Percentiles rank a stretch among this genome's conserved stretches.
These are phyloP conservation scores for Castanea crenata DNA, from an alignment of 306 rosid species.

Conservation along the genomic window DNA sequence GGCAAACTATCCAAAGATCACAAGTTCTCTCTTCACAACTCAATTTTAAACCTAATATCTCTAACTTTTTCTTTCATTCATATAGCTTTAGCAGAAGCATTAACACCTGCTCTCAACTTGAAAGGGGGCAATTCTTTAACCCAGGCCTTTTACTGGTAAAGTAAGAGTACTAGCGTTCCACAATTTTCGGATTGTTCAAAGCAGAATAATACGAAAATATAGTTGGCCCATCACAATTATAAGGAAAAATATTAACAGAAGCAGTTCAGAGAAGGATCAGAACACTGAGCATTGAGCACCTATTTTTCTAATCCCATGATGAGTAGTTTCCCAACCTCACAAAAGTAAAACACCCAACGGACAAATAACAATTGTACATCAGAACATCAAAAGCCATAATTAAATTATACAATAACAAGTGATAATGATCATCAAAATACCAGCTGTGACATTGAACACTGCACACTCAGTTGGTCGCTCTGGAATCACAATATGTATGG, in stretches of 20 bases:
- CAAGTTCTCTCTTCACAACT: neutral
- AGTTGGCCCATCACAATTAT: neutral
- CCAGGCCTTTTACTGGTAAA: neutral
- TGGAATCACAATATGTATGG: conserved; percentile 85
- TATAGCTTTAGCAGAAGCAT: neutral
- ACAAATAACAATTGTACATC: neutral
- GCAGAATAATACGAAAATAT: neutral
- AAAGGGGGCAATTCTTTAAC: neutral
- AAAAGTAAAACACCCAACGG: neutral
- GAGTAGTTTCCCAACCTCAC: neutral
- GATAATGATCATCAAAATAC: conserved; percentile 43
- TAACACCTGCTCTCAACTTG: neutral
- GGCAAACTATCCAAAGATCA: neutral
- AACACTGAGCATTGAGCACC: neutral
- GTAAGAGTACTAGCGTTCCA: neutral
- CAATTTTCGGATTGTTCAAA: neutral
- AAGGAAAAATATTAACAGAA: neutral
- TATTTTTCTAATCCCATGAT: neutral
- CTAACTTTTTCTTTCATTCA: neutral
- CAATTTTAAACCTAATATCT: neutral
- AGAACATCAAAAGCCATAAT: conserved; percentile 5
- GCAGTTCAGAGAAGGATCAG: neutral
- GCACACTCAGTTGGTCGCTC: conserved; percentile 96
- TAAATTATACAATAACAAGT: conserved; percentile 9
- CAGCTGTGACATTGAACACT: conserved; percentile 83